Evolutionary conservation across 2,329 filamentous ascomycete genomes (phyloP), one percentile per base, ranked within the genome.

Genomic region (Fusarium equiseti): DNA sequence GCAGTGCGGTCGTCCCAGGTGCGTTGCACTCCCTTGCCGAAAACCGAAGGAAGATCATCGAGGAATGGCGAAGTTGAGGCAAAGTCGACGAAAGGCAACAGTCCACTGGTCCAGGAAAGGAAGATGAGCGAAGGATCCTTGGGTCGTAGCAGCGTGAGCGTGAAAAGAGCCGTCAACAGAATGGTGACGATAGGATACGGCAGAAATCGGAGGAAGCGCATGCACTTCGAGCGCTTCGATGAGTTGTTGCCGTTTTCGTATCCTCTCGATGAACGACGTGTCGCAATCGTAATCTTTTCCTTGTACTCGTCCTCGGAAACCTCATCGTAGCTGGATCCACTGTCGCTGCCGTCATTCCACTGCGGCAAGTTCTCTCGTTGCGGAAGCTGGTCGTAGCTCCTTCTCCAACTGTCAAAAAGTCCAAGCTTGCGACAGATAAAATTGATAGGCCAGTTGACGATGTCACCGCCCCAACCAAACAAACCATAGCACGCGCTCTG

Each of bases 1-100:
- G 79, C 77, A 0, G 77, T 75, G 9, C 64, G 66, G 20, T 74
- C 72, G 18, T 79, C 73, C 75, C 77, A 76, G 3, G 35, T 32
- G 43, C 68, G 72, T 29, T 75, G 71, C 22, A 79, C 74, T 4
- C 76, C 71, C 18, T 78, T 69, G 18, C 75, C 74, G 22, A 71
- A 73, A 12, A 64, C 61, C 2, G 77, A 70, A 2, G 75, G 56
- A 4, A 78, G 57, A 24, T 70, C 68, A 8, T 74, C 77, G 4
- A 77, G 69, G 18, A 69, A 75, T 15, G 79, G 75, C 7, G 79
- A 76, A 12, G 77, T 75, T 11, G 75, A 76, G 9, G 74, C 72
- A 42, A 81, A 76, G 43, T 81, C 79, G 27, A 81, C 65, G 24
- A 81, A 78, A 0, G 79, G 79, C 13, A 80, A 64, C 7, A 81